These are phyloP conservation scores for Verbena officinalis DNA, from an alignment of 257 asterid genomes.

Conservation along the genomic window DNA sequence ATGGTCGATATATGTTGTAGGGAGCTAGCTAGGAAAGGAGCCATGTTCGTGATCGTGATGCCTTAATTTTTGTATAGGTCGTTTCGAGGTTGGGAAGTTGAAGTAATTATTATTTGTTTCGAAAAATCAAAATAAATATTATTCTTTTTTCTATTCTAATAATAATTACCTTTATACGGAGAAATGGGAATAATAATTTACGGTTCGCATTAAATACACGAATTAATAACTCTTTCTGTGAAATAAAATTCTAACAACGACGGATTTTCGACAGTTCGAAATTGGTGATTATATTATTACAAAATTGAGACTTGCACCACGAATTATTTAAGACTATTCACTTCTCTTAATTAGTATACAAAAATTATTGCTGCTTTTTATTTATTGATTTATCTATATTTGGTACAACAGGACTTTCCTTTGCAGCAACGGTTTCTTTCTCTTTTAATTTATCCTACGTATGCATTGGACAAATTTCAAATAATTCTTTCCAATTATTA, in stretches of 20 bases:
- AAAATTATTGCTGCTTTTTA: slow-evolving; percentile 29
- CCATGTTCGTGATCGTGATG: neutral
- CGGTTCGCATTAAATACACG: neutral
- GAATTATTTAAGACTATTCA: slow-evolving; percentile 27
- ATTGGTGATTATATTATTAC: neutral
- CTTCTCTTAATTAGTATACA: slow-evolving; percentile 17
- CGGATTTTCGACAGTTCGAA: neutral
- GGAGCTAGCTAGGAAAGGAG: neutral
- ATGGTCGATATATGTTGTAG: neutral
- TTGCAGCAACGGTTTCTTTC: slow-evolving; percentile 6
- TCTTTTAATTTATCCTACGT: slow-evolving; percentile 5
- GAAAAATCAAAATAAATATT: slow-evolving; percentile 14
- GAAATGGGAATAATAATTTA: neutral
- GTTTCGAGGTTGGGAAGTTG: slow-evolving; percentile 28
- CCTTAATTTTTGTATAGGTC: slow-evolving; percentile 15
- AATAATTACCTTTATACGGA: too few relatives aligned
- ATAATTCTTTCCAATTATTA: slow-evolving; percentile 28
- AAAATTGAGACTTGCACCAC: slow-evolving; percentile 15
- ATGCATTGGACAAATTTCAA: neutral
- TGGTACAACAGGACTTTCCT: slow-evolving; percentile 24
- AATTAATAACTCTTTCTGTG: neutral
- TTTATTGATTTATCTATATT: slow-evolving; percentile 39
- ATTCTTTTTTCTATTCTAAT: neutral
- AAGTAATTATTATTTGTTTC: slow-evolving; percentile 22
- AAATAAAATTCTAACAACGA: neutral